Conservation (phyloP, 305 asterid species). For the Rubia tinctorum region DNA sequence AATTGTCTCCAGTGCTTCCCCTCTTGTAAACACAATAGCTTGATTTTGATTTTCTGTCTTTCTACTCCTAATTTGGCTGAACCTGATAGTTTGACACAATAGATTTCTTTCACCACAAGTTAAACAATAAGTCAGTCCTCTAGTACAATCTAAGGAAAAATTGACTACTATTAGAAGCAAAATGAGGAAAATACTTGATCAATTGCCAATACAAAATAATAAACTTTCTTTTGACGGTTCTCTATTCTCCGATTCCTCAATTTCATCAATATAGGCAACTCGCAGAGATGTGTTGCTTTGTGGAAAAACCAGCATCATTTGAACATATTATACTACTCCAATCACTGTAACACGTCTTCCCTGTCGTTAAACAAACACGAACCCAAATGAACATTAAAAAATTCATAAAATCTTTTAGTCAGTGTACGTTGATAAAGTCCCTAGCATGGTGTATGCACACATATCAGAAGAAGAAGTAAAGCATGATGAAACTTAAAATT, state of each 20-base stretch:
- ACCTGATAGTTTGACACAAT: constrained; percentile 95
- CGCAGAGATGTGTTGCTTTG: constrained; percentile 97
- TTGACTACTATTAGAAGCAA: constrained; percentile 1
- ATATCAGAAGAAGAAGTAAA: too few relatives aligned
- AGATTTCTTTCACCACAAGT: constrained; percentile 72
- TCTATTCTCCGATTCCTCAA: constrained; percentile 93
- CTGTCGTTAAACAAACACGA: too few relatives aligned
- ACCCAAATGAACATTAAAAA: too few relatives aligned
- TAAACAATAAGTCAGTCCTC: constrained; percentile 28
- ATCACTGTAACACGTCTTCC: too few relatives aligned
- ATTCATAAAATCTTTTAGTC: too few relatives aligned
- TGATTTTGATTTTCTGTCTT: constrained; percentile 99
- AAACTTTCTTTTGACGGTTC: constrained; percentile 73
- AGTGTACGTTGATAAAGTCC: too few relatives aligned
- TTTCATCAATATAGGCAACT: constrained; percentile 97
- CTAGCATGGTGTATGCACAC: too few relatives aligned
- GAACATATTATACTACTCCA: too few relatives aligned
- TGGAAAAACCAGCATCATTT: constrained; percentile 19
- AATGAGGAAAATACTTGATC: constrained; percentile 69
- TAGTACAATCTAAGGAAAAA: constrained; percentile 10
- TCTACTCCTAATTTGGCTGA: constrained; percentile 94
- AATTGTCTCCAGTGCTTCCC: constrained; percentile 99
- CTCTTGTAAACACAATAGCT: constrained; percentile 89
- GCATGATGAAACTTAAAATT: too few relatives aligned
- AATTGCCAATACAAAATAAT: constrained; percentile 88